phyloP scores from a whole-genome alignment of 495 filamentous ascomycete species.

The Aspergillus biplanus region DNA sequence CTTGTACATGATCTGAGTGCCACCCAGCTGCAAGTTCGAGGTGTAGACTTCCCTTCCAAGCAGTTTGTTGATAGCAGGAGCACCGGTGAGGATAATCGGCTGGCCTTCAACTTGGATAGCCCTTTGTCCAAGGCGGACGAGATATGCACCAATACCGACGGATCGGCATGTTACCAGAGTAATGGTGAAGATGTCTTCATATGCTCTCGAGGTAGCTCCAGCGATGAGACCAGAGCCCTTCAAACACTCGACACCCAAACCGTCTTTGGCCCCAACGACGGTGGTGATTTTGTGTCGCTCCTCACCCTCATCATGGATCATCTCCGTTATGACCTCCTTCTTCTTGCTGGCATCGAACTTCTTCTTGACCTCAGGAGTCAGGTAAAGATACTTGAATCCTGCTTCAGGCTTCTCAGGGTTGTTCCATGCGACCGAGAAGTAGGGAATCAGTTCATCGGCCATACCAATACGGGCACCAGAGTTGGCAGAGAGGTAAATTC shows the following conservation, averaged over 20 bases:
- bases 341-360: conserved; percentile 82
- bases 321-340: conserved; percentile 86
- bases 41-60: conserved; percentile 98
- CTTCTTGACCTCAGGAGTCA: conserved; percentile 83
- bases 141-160: conserved; percentile 97
- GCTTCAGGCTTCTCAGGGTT: conserved; percentile 79
- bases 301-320: conserved; percentile 83
- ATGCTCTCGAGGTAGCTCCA: conserved; percentile 93
- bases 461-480: conserved; percentile 98
- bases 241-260: conserved; percentile 96
- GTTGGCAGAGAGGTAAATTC: conserved; percentile 98
- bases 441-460: conserved; percentile 94
- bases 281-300: conserved; percentile 92
- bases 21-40: conserved; percentile 97
- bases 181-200: conserved; percentile 99
- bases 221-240: conserved; percentile 97
- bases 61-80: conserved; percentile 96
- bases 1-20: conserved; percentile 99
- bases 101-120: conserved; percentile 99
- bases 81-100: conserved; percentile 98
- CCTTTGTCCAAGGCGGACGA: conserved; percentile 95
- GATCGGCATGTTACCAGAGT: conserved; percentile 97
- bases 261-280: conserved; percentile 91
- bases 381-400: conserved; percentile 98
- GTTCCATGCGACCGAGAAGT: conserved; percentile 97